A percentile compares a stretch with the other conserved stretches of the same genome.
Conservation (phyloP, 2,329 filamentous ascomycete genomes). For the Stemphylium vesicarium region DNA sequence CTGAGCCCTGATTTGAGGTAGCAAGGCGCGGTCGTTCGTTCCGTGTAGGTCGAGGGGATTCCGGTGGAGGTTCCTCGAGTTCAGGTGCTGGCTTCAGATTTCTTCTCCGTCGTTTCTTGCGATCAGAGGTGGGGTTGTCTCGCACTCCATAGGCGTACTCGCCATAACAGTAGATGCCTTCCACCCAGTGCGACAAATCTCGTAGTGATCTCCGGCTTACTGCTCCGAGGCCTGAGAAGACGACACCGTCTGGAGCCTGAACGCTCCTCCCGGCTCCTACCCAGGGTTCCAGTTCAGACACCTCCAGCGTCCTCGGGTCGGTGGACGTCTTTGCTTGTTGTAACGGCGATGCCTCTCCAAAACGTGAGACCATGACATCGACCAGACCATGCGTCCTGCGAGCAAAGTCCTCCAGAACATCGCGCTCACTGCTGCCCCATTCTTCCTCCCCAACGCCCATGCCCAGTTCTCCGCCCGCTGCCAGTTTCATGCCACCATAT, state of each 20-base stretch:
- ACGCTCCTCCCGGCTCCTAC: constrained; percentile 74
- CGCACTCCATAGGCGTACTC: constrained; percentile 83
- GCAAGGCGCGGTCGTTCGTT: constrained; percentile 5
- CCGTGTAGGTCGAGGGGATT: constrained; percentile 8
- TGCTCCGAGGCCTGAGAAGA: constrained; percentile 82
- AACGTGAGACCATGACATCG: constrained; percentile 86
- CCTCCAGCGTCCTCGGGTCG: constrained; percentile 28
- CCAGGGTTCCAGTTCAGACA: constrained; percentile 63
- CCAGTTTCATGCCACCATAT: constrained; percentile 84
- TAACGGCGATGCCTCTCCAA: constrained; percentile 64
- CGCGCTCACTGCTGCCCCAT: constrained; percentile 88
- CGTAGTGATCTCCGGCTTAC: constrained; percentile 74
- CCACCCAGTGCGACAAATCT: constrained; percentile 83
- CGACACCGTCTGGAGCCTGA: constrained; percentile 76
- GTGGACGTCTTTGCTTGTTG: constrained; percentile 34
- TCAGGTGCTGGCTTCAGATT: constrained; percentile 29
- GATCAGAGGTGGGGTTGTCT: constrained; percentile 74
- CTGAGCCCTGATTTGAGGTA: constrained; percentile 8
- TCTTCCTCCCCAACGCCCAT: constrained; percentile 96
- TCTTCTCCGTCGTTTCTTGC: constrained; percentile 57
- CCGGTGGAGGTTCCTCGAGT: constrained; percentile 1
- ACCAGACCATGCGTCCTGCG: constrained; percentile 80
- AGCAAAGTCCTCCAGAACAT: constrained; percentile 89
- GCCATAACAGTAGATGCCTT: constrained; percentile 84
- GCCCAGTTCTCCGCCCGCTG: constrained; percentile 87